Conservation (phyloP, 768 basidiomycete genomes). For the Boletus sp. region DNA sequence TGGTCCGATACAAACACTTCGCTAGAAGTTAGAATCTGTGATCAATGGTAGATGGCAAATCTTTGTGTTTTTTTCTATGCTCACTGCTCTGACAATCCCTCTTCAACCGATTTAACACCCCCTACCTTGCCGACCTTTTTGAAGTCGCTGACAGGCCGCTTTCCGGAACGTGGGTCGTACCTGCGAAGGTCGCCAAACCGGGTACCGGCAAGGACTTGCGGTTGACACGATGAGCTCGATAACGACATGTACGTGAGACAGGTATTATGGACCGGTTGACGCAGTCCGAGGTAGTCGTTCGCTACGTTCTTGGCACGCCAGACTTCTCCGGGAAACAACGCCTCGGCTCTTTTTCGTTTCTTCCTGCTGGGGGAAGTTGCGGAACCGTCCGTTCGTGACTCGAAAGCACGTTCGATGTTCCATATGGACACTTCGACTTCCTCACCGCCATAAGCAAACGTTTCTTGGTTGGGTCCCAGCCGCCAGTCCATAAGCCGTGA, state of each 20-base stretch:
- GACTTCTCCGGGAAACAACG: conserved; percentile 66
- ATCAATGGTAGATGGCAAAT: not conserved
- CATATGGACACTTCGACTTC: conserved; percentile 85
- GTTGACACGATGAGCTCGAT: conserved; percentile 32
- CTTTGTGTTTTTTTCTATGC: conserved; percentile 24
- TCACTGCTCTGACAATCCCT: conserved; percentile 64
- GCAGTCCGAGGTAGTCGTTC: conserved; percentile 73
- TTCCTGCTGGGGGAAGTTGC: conserved; percentile 15
- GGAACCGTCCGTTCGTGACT: conserved; percentile 18
- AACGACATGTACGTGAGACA: conserved; percentile 58
- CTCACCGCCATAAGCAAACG: conserved; percentile 81
- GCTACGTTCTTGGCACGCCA: conserved; percentile 87
- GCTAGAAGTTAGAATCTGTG: conserved; percentile 34
- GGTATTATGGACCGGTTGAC: conserved; percentile 77
- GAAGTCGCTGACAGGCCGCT: conserved; percentile 70
- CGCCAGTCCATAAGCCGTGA: conserved; percentile 70
- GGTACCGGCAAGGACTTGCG: conserved; percentile 69
- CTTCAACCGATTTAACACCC: conserved; percentile 58
- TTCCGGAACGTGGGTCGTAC: conserved; percentile 73
- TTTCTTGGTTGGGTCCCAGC: conserved; percentile 47
- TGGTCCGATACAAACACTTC: conserved; percentile 70
- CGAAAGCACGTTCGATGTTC: conserved; percentile 63
- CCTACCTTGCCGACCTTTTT: conserved; percentile 55
- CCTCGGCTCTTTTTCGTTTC: conserved; percentile 60
- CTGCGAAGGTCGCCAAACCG: conserved; percentile 68